Base-by-base conservation (phyloP, 108 stramenopile genomes). In the Parmales sp. region DNA sequence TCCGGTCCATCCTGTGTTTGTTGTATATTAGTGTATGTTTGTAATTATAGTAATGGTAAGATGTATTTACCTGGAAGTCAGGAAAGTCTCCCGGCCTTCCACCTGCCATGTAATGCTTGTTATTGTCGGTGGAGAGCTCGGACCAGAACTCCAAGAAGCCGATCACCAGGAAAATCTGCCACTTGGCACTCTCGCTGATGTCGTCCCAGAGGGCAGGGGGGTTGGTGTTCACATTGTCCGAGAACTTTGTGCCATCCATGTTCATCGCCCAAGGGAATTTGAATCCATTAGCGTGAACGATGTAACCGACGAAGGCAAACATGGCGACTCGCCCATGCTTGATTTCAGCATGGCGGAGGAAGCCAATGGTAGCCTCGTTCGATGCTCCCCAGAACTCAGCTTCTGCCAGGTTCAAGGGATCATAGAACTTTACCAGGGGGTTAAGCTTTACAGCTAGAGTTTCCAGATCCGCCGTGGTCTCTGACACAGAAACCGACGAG, bases 301-400 rank as follows among this genome's bases (percentile, higher is more conserved):
- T 78, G 83, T 87, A 87, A 66, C 86, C 86, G 54, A 88, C 84
- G 65, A 85, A 83, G 43, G 82, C 75, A 63, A 74, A 69, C 78
- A 81, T 63, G 46, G 78, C 77, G 66, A 82, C 66, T 48, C 81
- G 73, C n/a, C 81, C 81, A 45, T 82, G 81, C 74, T 82, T 82
- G 76, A 82, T 82, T 66, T 82, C 81, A 25, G 77, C 65, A 39
- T 83, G 82, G 48, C 79, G 74, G 29, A 83, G 79, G 69, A 66
- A 83, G 34, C 79, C 82, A 45, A 83, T 80, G 39, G 82, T 83
- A 38, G 76, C 82, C 73, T 83, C 86, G 39, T 84, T 82, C 16
- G 76, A 74, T 19, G 46, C 45, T 0, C 75, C 82, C 78, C 82
- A 86, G 66, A 86, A 86, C 64, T 83, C 78, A 37, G 67, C 68